These are phyloP conservation scores for Pythium aphanidermatum DNA, from an alignment of 352 stramenopile species.

Conservation along the genomic window DNA sequence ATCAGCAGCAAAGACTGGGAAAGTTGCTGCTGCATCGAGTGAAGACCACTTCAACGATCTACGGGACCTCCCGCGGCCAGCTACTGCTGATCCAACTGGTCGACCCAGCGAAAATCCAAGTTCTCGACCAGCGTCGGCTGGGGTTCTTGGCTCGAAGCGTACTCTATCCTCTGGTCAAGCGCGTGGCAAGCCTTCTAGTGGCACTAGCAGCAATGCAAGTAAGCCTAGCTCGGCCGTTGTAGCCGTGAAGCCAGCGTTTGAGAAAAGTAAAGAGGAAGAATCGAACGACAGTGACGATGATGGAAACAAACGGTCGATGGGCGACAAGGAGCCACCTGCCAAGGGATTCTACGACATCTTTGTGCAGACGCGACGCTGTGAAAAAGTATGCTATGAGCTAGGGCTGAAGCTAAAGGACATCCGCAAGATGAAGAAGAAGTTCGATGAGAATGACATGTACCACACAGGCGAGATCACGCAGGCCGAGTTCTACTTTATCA, in stretches of 20 bases:
- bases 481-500: conserved; percentile 70
- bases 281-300: not conserved
- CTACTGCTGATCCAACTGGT: not conserved
- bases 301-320: not conserved
- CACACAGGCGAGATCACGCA: conserved; percentile 69
- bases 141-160: not conserved
- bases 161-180: not conserved
- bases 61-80: not conserved
- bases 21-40: conserved; percentile 6
- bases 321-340: conserved; percentile 1
- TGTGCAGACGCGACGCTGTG: conserved; percentile 45
- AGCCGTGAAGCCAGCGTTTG: conserved; percentile 7
- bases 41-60: conserved; percentile 17
- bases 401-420: conserved; percentile 49
- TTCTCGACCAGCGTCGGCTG: conserved; percentile 12
- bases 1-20: not conserved
- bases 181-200: not conserved
- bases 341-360: conserved; percentile 45
- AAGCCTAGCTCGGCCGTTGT: not conserved
- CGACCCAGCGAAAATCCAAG: too few relatives aligned
- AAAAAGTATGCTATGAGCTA: conserved; percentile 41
- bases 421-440: conserved; percentile 64
- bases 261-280: not conserved
- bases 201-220: not conserved
- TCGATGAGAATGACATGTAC: conserved; percentile 72